phyloP scores from a whole-genome alignment of 1,139 yeast species.

The Sugiyamaella grinbergsii region DNA sequence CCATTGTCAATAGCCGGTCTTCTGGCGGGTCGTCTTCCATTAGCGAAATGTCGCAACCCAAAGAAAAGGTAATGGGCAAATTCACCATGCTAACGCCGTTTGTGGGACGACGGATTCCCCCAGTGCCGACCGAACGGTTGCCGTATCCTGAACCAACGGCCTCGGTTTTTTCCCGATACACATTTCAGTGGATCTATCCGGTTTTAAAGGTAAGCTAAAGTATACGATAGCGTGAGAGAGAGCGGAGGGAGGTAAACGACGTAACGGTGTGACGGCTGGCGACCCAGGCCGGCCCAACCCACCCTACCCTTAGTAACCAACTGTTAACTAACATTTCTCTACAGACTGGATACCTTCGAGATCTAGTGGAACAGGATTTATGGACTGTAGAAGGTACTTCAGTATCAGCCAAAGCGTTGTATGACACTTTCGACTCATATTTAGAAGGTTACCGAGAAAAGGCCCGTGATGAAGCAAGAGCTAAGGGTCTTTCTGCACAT shows the following conservation, averaged over 20 bases:
- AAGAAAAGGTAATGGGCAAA: constrained; percentile 12
- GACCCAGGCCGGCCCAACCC: not conserved
- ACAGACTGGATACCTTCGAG: constrained; percentile 62
- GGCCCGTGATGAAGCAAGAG: constrained; percentile 37
- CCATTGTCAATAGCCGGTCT: not conserved
- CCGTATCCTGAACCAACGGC: constrained; percentile 38
- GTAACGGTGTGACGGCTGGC: constrained; percentile 3
- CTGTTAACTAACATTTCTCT: constrained; percentile 13
- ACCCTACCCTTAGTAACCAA: constrained; percentile 1
- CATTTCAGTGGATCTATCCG: constrained; percentile 64
- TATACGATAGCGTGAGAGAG: no score
- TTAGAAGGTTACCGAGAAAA: constrained; percentile 46
- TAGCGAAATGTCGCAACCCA: constrained; percentile 3
- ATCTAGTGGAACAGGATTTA: constrained; percentile 64
- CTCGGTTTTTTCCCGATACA: constrained; percentile 34
- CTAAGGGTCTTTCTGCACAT: constrained; percentile 31
- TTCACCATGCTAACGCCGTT: constrained; percentile 33
- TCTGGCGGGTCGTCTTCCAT: not conserved
- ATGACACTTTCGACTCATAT: constrained; percentile 45
- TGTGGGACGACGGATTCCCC: constrained; percentile 38
- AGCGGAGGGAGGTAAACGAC: not conserved
- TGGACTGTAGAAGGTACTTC: constrained; percentile 55
- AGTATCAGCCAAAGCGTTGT: constrained; percentile 51
- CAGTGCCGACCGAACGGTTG: constrained; percentile 34
- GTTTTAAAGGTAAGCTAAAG: constrained; percentile 47